Conservation (phyloP, 345 rosid genomes). For the Euphorbia pulcherrima region DNA sequence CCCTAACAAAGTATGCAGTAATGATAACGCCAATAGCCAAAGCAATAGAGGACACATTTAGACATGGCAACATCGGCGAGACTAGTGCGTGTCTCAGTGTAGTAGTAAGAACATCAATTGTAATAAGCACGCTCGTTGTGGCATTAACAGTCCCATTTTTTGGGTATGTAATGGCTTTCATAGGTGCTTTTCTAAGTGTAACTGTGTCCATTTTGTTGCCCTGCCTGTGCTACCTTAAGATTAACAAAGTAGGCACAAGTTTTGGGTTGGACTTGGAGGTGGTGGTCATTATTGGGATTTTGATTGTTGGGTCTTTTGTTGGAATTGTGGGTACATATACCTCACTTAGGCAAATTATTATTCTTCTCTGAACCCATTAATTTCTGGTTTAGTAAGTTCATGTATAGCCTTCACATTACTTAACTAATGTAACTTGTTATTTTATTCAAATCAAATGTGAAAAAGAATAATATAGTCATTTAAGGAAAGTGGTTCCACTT, state of each 20-base stretch:
- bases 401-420: background rate
- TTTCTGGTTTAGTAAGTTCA: background rate
- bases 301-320: slow-evolving; percentile 36
- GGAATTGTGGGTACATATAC: slow-evolving; percentile 44
- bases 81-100: slow-evolving; percentile 34
- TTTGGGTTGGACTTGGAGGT: slow-evolving; percentile 41
- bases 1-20: slow-evolving; percentile 57
- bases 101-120: slow-evolving; percentile 38
- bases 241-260: slow-evolving; percentile 27
- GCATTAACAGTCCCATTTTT: slow-evolving; percentile 61
- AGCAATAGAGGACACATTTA: slow-evolving; percentile 43
- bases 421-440: background rate
- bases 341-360: slow-evolving; percentile 47
- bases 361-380: slow-evolving; percentile 25
- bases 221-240: slow-evolving; percentile 58
- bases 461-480: no score
- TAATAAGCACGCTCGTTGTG: slow-evolving; percentile 50
- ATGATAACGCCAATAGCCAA: slow-evolving; percentile 46
- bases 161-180: slow-evolving; percentile 61
- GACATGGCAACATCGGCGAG: no score
- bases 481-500: no score
- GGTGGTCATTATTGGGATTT: slow-evolving; percentile 31
- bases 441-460: no score
- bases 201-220: slow-evolving; percentile 49
- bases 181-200: slow-evolving; percentile 53